A percentile compares a stretch with the other conserved stretches of the same genome.
These are phyloP conservation scores for Trichoderma asperelloides DNA, from an alignment of 495 filamentous ascomycete species.

Conservation along the genomic window DNA sequence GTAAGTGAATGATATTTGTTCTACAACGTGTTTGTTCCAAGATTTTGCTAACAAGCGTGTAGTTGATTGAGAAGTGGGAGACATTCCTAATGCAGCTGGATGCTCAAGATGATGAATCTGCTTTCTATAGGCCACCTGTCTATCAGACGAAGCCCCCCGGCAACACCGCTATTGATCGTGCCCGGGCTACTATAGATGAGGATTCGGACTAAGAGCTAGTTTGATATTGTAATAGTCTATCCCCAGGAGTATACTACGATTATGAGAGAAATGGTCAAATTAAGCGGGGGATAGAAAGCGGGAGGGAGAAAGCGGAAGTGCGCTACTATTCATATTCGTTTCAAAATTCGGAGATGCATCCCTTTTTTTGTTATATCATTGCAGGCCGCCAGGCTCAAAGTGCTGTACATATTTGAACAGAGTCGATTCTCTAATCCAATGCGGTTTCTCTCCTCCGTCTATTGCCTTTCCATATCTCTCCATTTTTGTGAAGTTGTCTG, in stretches of 20 bases:
- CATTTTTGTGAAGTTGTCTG: background rate
- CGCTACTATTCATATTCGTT: background rate
- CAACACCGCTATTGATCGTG: conserved; percentile 40
- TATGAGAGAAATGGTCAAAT: background rate
- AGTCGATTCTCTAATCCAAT: conserved; percentile 3
- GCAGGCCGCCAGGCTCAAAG: conserved; percentile 3
- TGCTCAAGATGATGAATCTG: conserved; percentile 77
- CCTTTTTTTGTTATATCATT: conserved; percentile 7
- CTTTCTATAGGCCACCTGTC: conserved; percentile 59
- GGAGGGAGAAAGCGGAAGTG: background rate
- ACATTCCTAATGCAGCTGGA: conserved; percentile 94
- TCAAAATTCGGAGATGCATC: conserved; percentile 1
- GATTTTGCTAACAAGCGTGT: conserved; percentile 14
- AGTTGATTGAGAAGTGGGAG: conserved; percentile 99
- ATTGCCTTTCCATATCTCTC: background rate
- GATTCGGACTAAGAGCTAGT: conserved; percentile 35
- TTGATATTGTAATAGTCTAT: conserved; percentile 10
- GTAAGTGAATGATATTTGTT: conserved; percentile 40
- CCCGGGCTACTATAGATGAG: conserved; percentile 41
- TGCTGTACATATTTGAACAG: conserved; percentile 7
- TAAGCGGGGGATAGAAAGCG: no score
- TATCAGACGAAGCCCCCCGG: conserved; percentile 34
- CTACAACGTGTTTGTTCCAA: no score
- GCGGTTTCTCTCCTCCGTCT: background rate
- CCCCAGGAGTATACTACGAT: background rate